These are phyloP conservation scores for Chytridium lagenaria DNA, from an alignment of 371 early-diverging fungal species.

Conservation along the genomic window DNA sequence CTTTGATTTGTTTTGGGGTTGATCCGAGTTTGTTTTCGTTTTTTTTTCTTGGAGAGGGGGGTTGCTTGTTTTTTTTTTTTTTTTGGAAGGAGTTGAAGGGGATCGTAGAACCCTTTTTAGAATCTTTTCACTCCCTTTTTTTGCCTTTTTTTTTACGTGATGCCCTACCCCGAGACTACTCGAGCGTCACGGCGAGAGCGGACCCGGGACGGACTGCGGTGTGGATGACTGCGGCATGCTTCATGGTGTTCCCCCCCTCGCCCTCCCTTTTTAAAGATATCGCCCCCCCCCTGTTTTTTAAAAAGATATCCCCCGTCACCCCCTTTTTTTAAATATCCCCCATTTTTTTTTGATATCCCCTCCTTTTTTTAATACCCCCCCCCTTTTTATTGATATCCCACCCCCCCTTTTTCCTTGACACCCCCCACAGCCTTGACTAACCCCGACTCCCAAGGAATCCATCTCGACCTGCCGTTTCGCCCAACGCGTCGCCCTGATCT, in stretches of 20 bases:
- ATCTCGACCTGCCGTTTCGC: slow-evolving; percentile 69
- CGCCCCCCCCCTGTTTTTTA: not conserved
- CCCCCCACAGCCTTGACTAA: not conserved
- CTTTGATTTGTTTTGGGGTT: too few relatives aligned
- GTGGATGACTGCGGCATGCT: too few relatives aligned
- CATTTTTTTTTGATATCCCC: not conserved
- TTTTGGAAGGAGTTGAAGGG: too few relatives aligned
- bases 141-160: not conserved
- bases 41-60: too few relatives aligned
- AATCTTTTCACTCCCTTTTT: not conserved
- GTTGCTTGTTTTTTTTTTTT: slow-evolving; percentile 1
- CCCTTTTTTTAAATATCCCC: not conserved
- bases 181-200: too few relatives aligned
- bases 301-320: not conserved
- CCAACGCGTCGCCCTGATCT: slow-evolving; percentile 64
- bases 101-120: not conserved
- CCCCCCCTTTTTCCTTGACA: not conserved
- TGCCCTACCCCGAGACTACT: too few relatives aligned
- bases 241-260: too few relatives aligned
- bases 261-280: too few relatives aligned
- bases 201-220: too few relatives aligned
- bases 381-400: not conserved
- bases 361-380: not conserved
- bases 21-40: too few relatives aligned
- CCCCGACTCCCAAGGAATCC: slow-evolving; percentile 49